Evolutionary conservation across 2,329 filamentous ascomycete genomes (phyloP).

Genomic region (Nigrospora osmanthi): DNA sequence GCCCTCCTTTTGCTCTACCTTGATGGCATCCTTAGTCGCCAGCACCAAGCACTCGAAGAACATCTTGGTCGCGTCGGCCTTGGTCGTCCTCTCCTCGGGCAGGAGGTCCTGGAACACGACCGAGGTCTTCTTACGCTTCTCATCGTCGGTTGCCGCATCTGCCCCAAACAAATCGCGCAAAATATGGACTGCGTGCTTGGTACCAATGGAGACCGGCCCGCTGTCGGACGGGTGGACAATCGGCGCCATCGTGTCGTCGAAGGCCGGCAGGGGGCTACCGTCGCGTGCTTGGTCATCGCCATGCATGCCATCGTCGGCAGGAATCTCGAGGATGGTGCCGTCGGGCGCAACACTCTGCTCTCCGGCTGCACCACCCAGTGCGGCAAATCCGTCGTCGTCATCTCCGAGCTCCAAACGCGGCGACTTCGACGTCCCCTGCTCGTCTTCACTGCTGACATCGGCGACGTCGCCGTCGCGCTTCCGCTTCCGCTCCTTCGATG

Average conservation of each 20-base stretch:
- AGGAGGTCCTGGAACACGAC: constrained; percentile 89
- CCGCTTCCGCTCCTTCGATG: constrained; percentile 76
- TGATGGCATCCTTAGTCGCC: constrained; percentile 95
- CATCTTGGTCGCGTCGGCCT: constrained; percentile 96
- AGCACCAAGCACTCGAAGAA: constrained; percentile 96
- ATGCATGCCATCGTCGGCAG: constrained; percentile 42
- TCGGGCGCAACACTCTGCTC: constrained; percentile 48
- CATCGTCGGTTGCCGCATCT: constrained; percentile 59
- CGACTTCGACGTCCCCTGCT: constrained; percentile 56
- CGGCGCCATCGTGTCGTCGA: constrained; percentile 72
- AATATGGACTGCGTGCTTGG: constrained; percentile 91
- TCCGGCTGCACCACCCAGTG: constrained; percentile 41
- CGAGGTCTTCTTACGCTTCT: constrained; percentile 65
- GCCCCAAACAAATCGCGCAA: constrained; percentile 80
- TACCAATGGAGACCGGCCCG: constrained; percentile 81
- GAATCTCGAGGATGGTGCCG: constrained; percentile 57
- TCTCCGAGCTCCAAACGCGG: constrained; percentile 63
- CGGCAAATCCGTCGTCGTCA: constrained; percentile 48
- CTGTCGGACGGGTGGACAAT: constrained; percentile 75
- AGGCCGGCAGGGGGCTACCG: constrained; percentile 47
- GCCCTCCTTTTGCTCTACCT: constrained; percentile 77
- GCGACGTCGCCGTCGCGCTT: constrained; percentile 87
- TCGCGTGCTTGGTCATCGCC: constrained; percentile 37
- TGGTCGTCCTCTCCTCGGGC: constrained; percentile 71
- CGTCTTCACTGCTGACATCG: constrained; percentile 64